Evolutionary conservation across 2,329 filamentous ascomycete species (phyloP), one percentile per base, ranked within the genome.

Genomic region (Pleoardoris graminearum): DNA sequence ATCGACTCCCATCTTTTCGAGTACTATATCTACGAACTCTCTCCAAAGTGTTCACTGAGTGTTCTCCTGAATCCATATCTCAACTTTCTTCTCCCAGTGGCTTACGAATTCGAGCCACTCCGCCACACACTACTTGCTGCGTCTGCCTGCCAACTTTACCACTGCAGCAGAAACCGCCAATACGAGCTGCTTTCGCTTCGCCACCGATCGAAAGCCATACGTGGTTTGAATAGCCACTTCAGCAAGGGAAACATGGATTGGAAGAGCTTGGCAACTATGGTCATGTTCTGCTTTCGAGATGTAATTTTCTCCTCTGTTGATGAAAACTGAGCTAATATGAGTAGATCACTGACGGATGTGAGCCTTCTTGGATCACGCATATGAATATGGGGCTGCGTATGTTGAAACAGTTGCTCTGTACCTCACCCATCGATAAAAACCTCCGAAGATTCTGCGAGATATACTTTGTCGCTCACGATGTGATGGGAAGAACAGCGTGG

Each of bases 231-330:
- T 21, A 21, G 12, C 16, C 39, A 43, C 32, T 27, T 43, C 11
- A 32, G n/a, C 39, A 43, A 21, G 8, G 39, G 21, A 12, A 19
- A 30, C 14, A 32, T 43, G 25, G 39, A 43, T 21, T 43, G 39
- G 39, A 43, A 43, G 16, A 43, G 39, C 27, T 14, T 71, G 8
- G 68, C 69, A 12, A 63, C 68, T 1, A 59, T 71, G 17, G 43
- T 72, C 27, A 72, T 72, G 69, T 58, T 72, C 17, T 72, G 69
- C 51, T 72, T 71, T 48, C 63, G 67, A 41, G 69, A 71, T 58
- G 38, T 41, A 27, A 8, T 14, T 11, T 8, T 4, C 16, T 16
- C 23, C 22, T 41, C 5, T 41, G 5, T 14, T 16, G 7, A n/a
- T n/a, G n/a, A 3, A 41, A 27, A 7, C 22, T 16, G 4, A 16